phyloP scores from a whole-genome alignment of 75 land plant species.

The Selaginella moellendorffii region DNA sequence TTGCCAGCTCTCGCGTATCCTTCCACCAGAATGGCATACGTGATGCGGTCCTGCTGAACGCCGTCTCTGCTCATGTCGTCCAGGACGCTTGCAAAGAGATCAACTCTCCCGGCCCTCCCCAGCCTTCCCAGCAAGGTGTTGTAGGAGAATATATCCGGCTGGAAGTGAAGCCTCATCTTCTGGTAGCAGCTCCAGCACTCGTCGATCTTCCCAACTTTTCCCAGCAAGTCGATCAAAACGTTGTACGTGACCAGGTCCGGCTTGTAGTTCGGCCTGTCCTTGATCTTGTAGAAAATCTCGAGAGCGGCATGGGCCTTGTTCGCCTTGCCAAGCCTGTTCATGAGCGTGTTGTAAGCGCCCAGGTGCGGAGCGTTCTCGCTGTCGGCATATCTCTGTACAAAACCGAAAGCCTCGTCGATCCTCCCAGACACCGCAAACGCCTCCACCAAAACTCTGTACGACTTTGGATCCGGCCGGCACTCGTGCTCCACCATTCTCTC shows the following conservation, averaged over 20 bases:
- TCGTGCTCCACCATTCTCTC: not conserved
- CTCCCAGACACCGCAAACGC: not conserved
- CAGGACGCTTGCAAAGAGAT: not conserved
- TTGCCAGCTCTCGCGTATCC: not conserved
- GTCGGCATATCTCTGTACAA: not conserved
- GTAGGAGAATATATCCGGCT: not conserved
- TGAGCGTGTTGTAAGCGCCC: not conserved
- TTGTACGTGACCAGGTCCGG: conserved; percentile 1
- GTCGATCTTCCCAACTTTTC: not conserved
- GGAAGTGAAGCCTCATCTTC: not conserved
- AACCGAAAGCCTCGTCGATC: not conserved
- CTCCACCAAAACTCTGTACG: not conserved
- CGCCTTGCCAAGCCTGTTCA: conserved; percentile 1
- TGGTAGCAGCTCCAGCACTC: not conserved
- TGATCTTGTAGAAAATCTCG: not conserved
- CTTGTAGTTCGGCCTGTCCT: not conserved
- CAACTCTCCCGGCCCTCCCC: not conserved
- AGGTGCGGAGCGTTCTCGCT: not conserved
- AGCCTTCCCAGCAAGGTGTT: not conserved
- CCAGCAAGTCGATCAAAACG: conserved; percentile 1
- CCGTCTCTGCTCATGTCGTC: not conserved
- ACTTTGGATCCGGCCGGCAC: not conserved
- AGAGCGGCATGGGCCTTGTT: not conserved
- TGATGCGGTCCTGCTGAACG: not conserved
- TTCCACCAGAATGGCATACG: not conserved